A percentile compares a stretch with the other conserved stretches of the same genome.
phyloP scores from a whole-genome alignment of 2,329 filamentous ascomycete species.

The Apiospora phragmitis region DNA sequence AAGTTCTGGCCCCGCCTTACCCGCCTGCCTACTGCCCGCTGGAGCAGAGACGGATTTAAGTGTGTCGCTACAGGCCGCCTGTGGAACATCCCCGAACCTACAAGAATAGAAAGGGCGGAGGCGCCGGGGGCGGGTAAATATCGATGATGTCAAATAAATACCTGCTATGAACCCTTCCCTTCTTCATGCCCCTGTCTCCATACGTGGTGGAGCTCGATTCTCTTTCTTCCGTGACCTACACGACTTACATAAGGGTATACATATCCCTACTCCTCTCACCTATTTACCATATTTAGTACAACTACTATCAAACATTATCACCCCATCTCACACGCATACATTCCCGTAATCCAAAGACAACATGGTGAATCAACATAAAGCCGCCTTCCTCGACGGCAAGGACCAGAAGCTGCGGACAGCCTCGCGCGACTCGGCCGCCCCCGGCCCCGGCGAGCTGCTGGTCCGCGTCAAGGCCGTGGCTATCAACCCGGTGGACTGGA shows the following conservation, averaged over 20 bases:
- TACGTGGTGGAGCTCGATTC: background rate
- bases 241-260: background rate
- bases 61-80: background rate
- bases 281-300: background rate
- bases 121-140: background rate
- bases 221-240: background rate
- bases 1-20: background rate
- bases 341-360: background rate
- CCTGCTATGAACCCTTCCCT: background rate
- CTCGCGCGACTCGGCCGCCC: background rate
- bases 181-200: background rate
- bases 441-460: slow-evolving; percentile 14
- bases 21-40: background rate
- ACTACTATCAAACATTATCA: background rate
- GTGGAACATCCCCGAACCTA: background rate
- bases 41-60: background rate
- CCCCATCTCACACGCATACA: background rate
- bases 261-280: background rate
- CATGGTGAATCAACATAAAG: slow-evolving; percentile 11
- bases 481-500: slow-evolving; percentile 38
- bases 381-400: slow-evolving; percentile 11
- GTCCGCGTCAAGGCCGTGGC: slow-evolving; percentile 26
- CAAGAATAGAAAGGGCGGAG: slow-evolving; percentile 1
- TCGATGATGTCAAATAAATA: slow-evolving; percentile 1
- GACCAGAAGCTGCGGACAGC: slow-evolving; percentile 1